phyloP scores from a whole-genome alignment of 805 yeast species.

The Pichia occidentalis region DNA sequence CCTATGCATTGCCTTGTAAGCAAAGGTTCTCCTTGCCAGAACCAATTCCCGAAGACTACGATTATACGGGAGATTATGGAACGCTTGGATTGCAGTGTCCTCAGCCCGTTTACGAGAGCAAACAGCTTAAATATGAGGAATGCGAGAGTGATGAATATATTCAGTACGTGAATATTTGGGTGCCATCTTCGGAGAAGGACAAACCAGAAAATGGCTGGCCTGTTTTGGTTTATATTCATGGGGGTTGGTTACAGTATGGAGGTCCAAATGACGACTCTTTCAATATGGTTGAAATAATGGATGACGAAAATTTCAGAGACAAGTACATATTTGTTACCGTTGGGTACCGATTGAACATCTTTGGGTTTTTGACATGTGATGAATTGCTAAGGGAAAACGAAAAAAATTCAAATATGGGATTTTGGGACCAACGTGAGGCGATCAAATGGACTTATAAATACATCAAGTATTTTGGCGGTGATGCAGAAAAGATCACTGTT shows the following conservation, averaged over 20 bases:
- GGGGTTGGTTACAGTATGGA: slow-evolving; percentile 38
- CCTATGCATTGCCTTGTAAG: slow-evolving; percentile 28
- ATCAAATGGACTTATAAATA: slow-evolving; percentile 40
- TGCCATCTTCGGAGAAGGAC: slow-evolving; percentile 29
- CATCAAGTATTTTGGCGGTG: slow-evolving; percentile 42
- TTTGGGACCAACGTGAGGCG: slow-evolving; percentile 43
- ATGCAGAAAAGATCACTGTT: slow-evolving; percentile 35
- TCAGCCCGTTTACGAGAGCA: slow-evolving; percentile 32
- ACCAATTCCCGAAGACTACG: slow-evolving; percentile 29
- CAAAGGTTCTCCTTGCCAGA: slow-evolving; percentile 28
- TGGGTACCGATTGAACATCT: slow-evolving; percentile 36
- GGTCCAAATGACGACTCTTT: slow-evolving; percentile 23
- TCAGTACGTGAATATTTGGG: slow-evolving; percentile 33
- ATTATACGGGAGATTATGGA: slow-evolving; percentile 35
- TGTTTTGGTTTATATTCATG: slow-evolving; percentile 36
- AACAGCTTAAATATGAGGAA: slow-evolving; percentile 17
- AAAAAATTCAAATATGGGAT: slow-evolving; percentile 30
- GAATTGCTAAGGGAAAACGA: slow-evolving; percentile 33
- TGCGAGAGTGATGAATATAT: slow-evolving; percentile 32
- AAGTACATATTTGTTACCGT: slow-evolving; percentile 34
- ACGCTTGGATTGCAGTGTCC: slow-evolving; percentile 32
- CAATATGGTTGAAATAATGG: slow-evolving; percentile 22
- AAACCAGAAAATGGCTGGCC: slow-evolving; percentile 38
- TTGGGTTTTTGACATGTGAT: slow-evolving; percentile 33
- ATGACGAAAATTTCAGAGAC: slow-evolving; percentile 23